Evolutionary conservation across 768 basidiomycete species (phyloP).

Genomic region (Candolleomyces efflorescens): DNA sequence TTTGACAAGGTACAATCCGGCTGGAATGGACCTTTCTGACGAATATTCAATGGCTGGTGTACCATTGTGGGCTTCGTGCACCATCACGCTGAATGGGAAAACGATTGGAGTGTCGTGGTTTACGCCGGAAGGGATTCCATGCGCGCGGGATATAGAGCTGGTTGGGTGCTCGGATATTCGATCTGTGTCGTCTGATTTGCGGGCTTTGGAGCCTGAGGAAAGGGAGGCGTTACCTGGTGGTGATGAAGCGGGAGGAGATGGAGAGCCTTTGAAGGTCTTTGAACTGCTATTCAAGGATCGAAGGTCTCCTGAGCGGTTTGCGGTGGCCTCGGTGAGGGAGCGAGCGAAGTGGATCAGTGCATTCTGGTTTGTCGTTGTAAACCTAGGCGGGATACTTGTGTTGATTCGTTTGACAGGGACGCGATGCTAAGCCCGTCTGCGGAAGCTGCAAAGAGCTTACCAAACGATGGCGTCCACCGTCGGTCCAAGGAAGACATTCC

Average conservation of each 20-base stretch:
- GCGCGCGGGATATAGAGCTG: constrained; percentile 45
- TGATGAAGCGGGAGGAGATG: constrained; percentile 12
- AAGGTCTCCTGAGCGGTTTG: constrained; percentile 53
- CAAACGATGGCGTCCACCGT: background rate
- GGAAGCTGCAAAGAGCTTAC: background rate
- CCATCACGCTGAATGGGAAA: constrained; percentile 9
- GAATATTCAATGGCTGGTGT: too few relatives aligned
- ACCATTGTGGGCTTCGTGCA: constrained; percentile 6
- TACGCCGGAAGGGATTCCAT: constrained; percentile 17
- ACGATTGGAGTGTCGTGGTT: constrained; percentile 12
- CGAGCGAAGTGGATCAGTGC: constrained; percentile 72
- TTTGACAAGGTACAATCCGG: background rate
- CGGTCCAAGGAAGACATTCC: background rate
- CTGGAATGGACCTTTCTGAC: background rate
- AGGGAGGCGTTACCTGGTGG: constrained; percentile 32
- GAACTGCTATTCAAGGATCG: constrained; percentile 56
- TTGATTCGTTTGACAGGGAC: constrained; percentile 43
- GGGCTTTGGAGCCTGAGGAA: constrained; percentile 42
- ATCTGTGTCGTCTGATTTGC: constrained; percentile 37
- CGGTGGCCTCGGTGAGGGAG: constrained; percentile 54
- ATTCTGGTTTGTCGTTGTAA: constrained; percentile 52
- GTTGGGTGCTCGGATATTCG: constrained; percentile 58
- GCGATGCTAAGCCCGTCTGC: constrained; percentile 39
- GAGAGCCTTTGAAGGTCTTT: constrained; percentile 50
- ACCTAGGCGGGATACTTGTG: background rate